A percentile compares a stretch with the other conserved stretches of the same genome.
phyloP scores from a whole-genome alignment of 2,329 filamentous ascomycete species.

The Penicillium sp. region DNA sequence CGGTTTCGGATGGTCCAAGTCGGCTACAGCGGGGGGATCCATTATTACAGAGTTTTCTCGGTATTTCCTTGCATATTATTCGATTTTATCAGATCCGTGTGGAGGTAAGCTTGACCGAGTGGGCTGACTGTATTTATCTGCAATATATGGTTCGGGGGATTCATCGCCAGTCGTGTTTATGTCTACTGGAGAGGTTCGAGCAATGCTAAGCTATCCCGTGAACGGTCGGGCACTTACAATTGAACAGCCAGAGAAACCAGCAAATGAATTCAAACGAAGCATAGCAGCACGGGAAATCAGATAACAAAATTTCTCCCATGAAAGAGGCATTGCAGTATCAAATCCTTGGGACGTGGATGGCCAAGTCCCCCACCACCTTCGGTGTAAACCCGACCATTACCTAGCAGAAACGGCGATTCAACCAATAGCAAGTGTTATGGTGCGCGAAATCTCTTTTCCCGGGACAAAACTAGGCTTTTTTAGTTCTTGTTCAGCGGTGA shows the following conservation, averaged over 20 bases:
- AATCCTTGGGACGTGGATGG: constrained; percentile 18
- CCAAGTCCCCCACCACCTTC: constrained; percentile 7
- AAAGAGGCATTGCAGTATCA: constrained; percentile 4
- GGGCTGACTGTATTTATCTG: constrained; percentile 17
- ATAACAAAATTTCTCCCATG: not conserved
- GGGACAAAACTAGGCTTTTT: not conserved
- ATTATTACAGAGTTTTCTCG: constrained; percentile 7
- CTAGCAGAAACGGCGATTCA: constrained; percentile 17
- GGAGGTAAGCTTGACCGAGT: constrained; percentile 14
- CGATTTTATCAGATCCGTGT: constrained; percentile 21
- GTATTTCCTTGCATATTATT: constrained; percentile 4
- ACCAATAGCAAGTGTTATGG: constrained; percentile 12
- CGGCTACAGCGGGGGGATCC: constrained; percentile 3
- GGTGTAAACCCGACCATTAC: constrained; percentile 15
- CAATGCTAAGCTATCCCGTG: not conserved
- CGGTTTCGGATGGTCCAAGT: constrained; percentile 23
- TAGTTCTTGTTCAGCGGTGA: constrained; percentile 9
- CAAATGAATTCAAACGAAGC: not conserved
- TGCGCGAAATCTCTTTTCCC: constrained; percentile 9
- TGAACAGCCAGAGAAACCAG: not conserved
- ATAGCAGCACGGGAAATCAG: not conserved
- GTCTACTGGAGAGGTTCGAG: not conserved
- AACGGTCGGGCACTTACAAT: not conserved
- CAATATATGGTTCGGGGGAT: not conserved
- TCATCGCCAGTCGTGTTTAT: constrained; percentile 6